Conservation (phyloP, 2,329 filamentous ascomycete species). For the Penicillium sp. region DNA sequence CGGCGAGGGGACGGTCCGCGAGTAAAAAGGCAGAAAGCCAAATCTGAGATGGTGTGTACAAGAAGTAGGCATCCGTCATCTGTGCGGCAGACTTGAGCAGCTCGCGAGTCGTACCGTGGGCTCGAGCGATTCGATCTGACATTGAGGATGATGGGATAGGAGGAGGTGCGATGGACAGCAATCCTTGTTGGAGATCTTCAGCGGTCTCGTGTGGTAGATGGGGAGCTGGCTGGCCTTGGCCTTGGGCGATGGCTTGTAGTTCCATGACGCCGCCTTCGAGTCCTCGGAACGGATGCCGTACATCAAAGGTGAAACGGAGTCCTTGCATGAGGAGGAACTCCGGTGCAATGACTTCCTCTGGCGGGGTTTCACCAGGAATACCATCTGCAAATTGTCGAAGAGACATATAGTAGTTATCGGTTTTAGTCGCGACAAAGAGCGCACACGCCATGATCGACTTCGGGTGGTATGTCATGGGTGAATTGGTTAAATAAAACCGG, state of each 20-base stretch:
- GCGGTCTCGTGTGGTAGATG: slow-evolving; percentile 32
- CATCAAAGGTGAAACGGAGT: slow-evolving; percentile 88
- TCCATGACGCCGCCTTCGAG: slow-evolving; percentile 86
- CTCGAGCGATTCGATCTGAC: slow-evolving; percentile 54
- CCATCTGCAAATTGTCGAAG: slow-evolving; percentile 65
- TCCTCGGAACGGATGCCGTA: slow-evolving; percentile 84
- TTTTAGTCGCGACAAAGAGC: slow-evolving; percentile 90
- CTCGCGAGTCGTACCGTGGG: slow-evolving; percentile 70
- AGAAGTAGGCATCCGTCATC: slow-evolving; percentile 93
- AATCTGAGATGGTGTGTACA: slow-evolving; percentile 92
- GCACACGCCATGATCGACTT: slow-evolving; percentile 85
- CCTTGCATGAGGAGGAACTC: slow-evolving; percentile 93
- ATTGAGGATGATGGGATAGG: slow-evolving; percentile 31
- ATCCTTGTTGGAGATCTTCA: slow-evolving; percentile 30
- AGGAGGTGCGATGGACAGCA: slow-evolving; percentile 34
- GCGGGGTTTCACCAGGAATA: slow-evolving; percentile 68
- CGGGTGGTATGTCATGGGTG: slow-evolving; percentile 92
- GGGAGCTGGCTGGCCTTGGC: slow-evolving; percentile 49
- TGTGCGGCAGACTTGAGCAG: slow-evolving; percentile 76
- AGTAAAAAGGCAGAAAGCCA: slow-evolving; percentile 79
- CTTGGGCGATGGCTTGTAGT: slow-evolving; percentile 65
- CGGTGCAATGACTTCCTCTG: slow-evolving; percentile 81
- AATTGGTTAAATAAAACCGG: slow-evolving; percentile 94
- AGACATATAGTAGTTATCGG: slow-evolving; percentile 77
- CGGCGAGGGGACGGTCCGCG: slow-evolving; percentile 58